These are phyloP conservation scores for Monosporascus ibericus DNA, from an alignment of 2,329 filamentous ascomycete species.

Conservation along the genomic window DNA sequence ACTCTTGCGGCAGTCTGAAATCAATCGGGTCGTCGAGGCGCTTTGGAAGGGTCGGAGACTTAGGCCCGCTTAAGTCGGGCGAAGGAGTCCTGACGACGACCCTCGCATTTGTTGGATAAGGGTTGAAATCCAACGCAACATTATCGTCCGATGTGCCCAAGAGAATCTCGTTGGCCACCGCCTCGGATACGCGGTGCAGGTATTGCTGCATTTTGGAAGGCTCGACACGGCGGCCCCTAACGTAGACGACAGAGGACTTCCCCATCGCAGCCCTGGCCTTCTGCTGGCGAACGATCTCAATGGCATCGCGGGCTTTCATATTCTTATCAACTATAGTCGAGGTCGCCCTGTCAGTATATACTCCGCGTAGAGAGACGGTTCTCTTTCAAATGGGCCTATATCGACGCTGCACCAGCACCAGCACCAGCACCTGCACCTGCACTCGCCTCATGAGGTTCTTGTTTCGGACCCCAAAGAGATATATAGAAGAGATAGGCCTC, in stretches of 20 bases:
- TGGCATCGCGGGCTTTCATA: slow-evolving; percentile 24
- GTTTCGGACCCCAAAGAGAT: not conserved
- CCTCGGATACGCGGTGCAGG: slow-evolving; percentile 14
- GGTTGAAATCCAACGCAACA: not conserved
- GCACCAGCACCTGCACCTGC: too few species aligned
- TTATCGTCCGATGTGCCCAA: not conserved
- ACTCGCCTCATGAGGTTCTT: not conserved
- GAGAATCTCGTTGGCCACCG: slow-evolving; percentile 20
- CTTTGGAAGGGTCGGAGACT: slow-evolving; percentile 13
- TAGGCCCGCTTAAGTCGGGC: slow-evolving; percentile 9
- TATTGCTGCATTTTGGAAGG: slow-evolving; percentile 24
- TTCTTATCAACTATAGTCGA: slow-evolving; percentile 21
- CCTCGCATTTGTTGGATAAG: slow-evolving; percentile 6
- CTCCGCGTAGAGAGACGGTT: too few species aligned
- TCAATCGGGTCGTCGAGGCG: slow-evolving; percentile 19
- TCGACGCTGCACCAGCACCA: not conserved
- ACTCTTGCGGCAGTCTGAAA: slow-evolving; percentile 19
- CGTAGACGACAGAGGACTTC: slow-evolving; percentile 22
- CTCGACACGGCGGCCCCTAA: slow-evolving; percentile 21
- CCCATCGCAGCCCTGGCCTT: slow-evolving; percentile 21
- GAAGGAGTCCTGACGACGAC: slow-evolving; percentile 23
- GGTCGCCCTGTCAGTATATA: not conserved
- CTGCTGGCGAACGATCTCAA: slow-evolving; percentile 26
- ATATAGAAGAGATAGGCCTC: not conserved
- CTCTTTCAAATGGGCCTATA: not conserved